These are phyloP conservation scores for Alternaria sp. DNA, from an alignment of 2,329 filamentous ascomycete genomes.

Conservation along the genomic window DNA sequence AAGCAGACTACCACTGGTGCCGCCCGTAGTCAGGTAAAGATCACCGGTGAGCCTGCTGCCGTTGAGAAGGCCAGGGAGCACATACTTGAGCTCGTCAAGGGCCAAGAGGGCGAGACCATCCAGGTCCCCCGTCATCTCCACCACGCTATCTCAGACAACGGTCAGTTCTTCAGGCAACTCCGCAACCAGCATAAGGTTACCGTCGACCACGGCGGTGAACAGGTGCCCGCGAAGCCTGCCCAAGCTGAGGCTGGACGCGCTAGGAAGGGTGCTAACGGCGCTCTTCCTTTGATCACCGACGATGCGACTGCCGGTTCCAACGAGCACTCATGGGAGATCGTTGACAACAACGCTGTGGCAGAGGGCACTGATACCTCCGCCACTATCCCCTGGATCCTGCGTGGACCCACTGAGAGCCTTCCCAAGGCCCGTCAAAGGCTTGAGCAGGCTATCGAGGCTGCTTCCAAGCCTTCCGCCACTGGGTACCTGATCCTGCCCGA, in stretches of 20 bases:
- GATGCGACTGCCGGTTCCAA: constrained; percentile 62
- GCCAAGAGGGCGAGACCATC: constrained; percentile 87
- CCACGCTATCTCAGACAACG: constrained; percentile 84
- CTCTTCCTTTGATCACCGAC: constrained; percentile 92
- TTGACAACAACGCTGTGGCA: constrained; percentile 64
- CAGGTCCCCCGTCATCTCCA: constrained; percentile 82
- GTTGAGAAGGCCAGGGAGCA: constrained; percentile 88
- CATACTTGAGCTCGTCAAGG: constrained; percentile 78
- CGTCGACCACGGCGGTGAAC: constrained; percentile 86
- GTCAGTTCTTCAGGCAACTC: constrained; percentile 90
- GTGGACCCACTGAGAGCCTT: constrained; percentile 77
- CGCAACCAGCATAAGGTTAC: constrained; percentile 86
- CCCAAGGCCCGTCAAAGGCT: constrained; percentile 81
- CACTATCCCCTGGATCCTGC: constrained; percentile 88
- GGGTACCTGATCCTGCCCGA: constrained; percentile 92
- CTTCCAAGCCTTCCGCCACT: constrained; percentile 71
- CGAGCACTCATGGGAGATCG: constrained; percentile 83
- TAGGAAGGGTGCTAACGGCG: constrained; percentile 63
- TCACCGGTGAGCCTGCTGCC: constrained; percentile 77
- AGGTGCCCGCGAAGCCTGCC: constrained; percentile 73
- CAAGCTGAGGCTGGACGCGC: constrained; percentile 53
- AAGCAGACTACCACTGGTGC: constrained; percentile 73
- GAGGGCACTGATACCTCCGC: constrained; percentile 59
- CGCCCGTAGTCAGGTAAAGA: constrained; percentile 82
- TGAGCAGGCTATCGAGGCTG: constrained; percentile 73